phyloP scores from a whole-genome alignment of 2,329 filamentous ascomycete genomes.

The Tolypocladium inflatum region DNA sequence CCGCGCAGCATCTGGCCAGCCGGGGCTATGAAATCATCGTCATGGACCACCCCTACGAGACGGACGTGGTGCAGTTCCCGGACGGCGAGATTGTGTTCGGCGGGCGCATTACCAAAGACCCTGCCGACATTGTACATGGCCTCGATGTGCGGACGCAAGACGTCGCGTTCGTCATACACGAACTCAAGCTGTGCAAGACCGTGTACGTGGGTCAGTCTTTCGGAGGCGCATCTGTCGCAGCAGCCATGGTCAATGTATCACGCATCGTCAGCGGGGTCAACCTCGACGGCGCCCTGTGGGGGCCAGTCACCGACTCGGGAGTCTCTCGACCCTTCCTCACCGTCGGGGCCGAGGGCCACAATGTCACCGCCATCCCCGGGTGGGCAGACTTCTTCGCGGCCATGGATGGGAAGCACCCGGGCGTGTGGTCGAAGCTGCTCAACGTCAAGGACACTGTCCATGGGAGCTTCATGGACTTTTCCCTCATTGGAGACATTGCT shows the following conservation, averaged over 20 bases:
- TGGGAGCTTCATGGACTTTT: constrained; percentile 19
- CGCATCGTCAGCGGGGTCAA: constrained; percentile 24
- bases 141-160: constrained; percentile 15
- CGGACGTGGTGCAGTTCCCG: constrained; percentile 28
- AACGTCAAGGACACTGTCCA: constrained; percentile 17
- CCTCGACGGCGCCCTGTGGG: constrained; percentile 25
- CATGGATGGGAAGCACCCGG: constrained; percentile 7
- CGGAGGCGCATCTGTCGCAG: constrained; percentile 22
- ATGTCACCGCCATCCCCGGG: constrained; percentile 9
- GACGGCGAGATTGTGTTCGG: constrained; percentile 20
- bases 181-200: constrained; percentile 10
- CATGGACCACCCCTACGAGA: constrained; percentile 34
- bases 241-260: constrained; percentile 16
- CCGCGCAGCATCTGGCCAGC: constrained; percentile 28
- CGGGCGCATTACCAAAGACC: constrained; percentile 8
- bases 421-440: constrained; percentile 20
- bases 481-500: constrained; percentile 13
- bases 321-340: constrained; percentile 19
- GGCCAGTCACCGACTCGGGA: constrained; percentile 12
- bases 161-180: constrained; percentile 18
- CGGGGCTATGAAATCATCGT: constrained; percentile 30
- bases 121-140: constrained; percentile 6
- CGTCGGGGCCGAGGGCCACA: constrained; percentile 17
- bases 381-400: constrained; percentile 17
- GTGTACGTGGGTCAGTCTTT: constrained; percentile 23